Evolutionary conservation across 2,329 filamentous ascomycete species (phyloP).

Genomic region (Diaporthe destruens): DNA sequence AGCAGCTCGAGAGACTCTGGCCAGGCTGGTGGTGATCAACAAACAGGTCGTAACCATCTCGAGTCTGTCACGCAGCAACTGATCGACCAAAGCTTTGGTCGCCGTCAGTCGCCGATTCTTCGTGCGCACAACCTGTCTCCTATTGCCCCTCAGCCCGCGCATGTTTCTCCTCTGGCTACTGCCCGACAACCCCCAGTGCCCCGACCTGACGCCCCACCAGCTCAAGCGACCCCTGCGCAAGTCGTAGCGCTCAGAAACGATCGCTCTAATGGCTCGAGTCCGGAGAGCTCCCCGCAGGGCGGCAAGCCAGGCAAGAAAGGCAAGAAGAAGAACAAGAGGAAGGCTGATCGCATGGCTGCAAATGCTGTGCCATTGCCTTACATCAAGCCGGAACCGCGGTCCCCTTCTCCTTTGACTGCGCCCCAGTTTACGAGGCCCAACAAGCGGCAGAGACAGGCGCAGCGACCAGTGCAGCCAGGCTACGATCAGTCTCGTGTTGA

Average conservation of each 20-base stretch:
- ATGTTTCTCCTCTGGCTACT: conserved; percentile 71
- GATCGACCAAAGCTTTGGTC: conserved; percentile 55
- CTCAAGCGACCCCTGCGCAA: conserved; percentile 62
- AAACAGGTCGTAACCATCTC: conserved; percentile 42
- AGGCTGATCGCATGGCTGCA: conserved; percentile 62
- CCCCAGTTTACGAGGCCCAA: conserved; percentile 66
- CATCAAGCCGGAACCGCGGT: conserved; percentile 75
- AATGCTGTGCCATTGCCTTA: conserved; percentile 63
- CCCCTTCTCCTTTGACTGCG: conserved; percentile 69
- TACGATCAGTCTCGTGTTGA: conserved; percentile 53
- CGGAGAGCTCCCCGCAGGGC: conserved; percentile 71
- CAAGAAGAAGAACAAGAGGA: conserved; percentile 66
- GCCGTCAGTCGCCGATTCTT: conserved; percentile 71
- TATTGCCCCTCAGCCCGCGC: conserved; percentile 80
- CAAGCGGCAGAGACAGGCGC: conserved; percentile 67
- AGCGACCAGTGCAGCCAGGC: conserved; percentile 53
- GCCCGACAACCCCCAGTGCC: conserved; percentile 52
- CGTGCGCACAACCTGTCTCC: conserved; percentile 80
- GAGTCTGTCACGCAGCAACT: conserved; percentile 53
- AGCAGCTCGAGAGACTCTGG: conserved; percentile 59
- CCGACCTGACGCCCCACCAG: conserved; percentile 50
- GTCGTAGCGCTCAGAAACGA: conserved; percentile 69
- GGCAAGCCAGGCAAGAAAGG: conserved; percentile 62
- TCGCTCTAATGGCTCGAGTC: conserved; percentile 63
- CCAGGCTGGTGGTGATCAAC: conserved; percentile 52